Conservation (phyloP, 805 yeast species). For the Pichia rugopelliculosa region DNA sequence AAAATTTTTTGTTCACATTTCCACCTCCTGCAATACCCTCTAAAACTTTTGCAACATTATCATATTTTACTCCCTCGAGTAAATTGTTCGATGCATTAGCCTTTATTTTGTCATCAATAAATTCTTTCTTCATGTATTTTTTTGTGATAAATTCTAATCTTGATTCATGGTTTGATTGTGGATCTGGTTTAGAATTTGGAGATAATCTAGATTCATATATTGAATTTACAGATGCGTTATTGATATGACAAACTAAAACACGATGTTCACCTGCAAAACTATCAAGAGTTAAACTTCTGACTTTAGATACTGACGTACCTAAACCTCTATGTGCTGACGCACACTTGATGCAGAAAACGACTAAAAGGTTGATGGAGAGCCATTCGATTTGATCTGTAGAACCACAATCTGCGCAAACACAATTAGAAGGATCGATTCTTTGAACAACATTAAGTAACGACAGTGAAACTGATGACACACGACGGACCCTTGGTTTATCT, state of each 20-base stretch:
- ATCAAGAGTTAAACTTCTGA: conserved; percentile 73
- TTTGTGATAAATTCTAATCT: conserved; percentile 53
- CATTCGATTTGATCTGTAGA: conserved; percentile 63
- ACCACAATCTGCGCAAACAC: conserved; percentile 75
- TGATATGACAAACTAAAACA: conserved; percentile 42
- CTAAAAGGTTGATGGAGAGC: conserved; percentile 71
- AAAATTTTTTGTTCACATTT: conserved; percentile 36
- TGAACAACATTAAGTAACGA: conserved; percentile 34
- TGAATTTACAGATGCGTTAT: conserved; percentile 49
- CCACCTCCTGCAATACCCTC: conserved; percentile 42
- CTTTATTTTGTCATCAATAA: conserved; percentile 21
- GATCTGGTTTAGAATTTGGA: conserved; percentile 21
- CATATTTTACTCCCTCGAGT: conserved; percentile 46
- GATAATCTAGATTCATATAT: conserved; percentile 47
- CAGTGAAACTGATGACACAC: conserved; percentile 30
- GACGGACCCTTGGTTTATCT: conserved; percentile 16
- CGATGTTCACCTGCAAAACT: conserved; percentile 53
- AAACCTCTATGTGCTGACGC: conserved; percentile 83
- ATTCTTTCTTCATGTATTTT: conserved; percentile 57
- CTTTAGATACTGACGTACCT: conserved; percentile 75
- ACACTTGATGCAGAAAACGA: conserved; percentile 74
- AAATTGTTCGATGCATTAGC: conserved; percentile 25
- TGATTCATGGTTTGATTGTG: conserved; percentile 34
- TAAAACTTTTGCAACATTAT: conserved; percentile 39
- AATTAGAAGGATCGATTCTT: conserved; percentile 45